Base-by-base conservation (phyloP, 2,329 filamentous ascomycete species). In the Coniochaeta ligniaria region DNA sequence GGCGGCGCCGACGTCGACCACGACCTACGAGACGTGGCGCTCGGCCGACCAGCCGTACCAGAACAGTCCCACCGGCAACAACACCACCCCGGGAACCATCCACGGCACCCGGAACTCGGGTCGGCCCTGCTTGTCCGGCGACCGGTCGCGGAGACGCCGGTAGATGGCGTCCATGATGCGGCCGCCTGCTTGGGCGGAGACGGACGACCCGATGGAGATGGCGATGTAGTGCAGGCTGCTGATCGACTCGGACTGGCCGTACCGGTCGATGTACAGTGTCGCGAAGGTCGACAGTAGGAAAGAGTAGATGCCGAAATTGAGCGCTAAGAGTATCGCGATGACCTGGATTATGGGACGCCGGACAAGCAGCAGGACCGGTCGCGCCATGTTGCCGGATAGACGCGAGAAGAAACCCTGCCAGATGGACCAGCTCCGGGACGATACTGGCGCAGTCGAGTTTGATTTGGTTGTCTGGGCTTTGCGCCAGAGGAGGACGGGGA, bases 1-100 rank as follows among this genome's bases (percentile, higher is more conserved):
- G 0, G 65, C 72, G 8, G 82, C 81, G 1, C 84, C 85, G 38
- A 87, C 75, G 61, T 87, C 84, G 0, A 84, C 83, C 6, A 85
- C 71, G 28, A 80, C 75, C 79, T 80, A 83, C 66, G 82, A 78
- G 0, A 73, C 64, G 3, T 71, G 64, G 3, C 73, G 65, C 33
- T 82, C 67, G 0, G 76, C 73, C 0, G 75, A 67, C 70, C 80
- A 78, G 4, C 80, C 80, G 65, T 83, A 83, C 66, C 76, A 71
- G 60, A 85, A 75, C 31, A 84, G 73, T 0, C 78, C 77, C 0
- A 77, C 66, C 0, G 81, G 81, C 2, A 80, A 76, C 26, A 83
- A 63, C 6, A 75, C 28, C 3, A 72, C 70, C 0, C 71, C 72
- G 0, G 72, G 71, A 12, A 72, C 55, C 72, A 74, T 74, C 6